Conservation (phyloP, 2,329 filamentous ascomycete genomes). For the Beauveria scarabaeidicola region DNA sequence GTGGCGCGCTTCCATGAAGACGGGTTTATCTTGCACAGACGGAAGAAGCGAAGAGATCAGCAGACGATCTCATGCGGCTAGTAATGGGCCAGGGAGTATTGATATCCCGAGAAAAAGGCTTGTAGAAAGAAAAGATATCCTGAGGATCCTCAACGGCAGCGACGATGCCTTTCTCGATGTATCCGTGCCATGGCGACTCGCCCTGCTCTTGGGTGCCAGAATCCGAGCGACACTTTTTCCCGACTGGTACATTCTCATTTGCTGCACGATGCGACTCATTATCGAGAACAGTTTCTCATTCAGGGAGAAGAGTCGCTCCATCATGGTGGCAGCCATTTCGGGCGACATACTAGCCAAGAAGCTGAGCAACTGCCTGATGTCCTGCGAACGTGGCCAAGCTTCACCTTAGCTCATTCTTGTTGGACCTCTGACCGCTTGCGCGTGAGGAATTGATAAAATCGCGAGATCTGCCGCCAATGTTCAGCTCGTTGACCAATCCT, state of each 20-base stretch:
- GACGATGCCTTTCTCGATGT: too few relatives aligned
- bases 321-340: not conserved
- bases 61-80: not conserved
- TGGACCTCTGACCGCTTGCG: not conserved
- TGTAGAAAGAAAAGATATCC: too few relatives aligned
- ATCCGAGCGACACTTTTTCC: not conserved
- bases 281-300: not conserved
- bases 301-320: not conserved
- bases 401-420: too few relatives aligned
- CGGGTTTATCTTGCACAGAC: not conserved
- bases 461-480: not conserved
- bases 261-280: not conserved
- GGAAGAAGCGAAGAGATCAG: not conserved
- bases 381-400: not conserved
- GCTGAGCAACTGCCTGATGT: not conserved
- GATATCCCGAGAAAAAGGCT: too few relatives aligned
- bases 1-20: not conserved
- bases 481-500: not conserved
- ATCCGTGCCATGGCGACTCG: too few relatives aligned
- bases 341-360: not conserved
- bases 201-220: too few relatives aligned
- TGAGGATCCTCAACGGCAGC: too few relatives aligned
- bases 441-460: not conserved
- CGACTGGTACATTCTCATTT: too few relatives aligned
- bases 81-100: not conserved